Percentiles rank a stretch among this genome's conserved stretches.
These are phyloP conservation scores for Lathyrus sativus DNA, from an alignment of 306 rosid species.

Conservation along the genomic window DNA sequence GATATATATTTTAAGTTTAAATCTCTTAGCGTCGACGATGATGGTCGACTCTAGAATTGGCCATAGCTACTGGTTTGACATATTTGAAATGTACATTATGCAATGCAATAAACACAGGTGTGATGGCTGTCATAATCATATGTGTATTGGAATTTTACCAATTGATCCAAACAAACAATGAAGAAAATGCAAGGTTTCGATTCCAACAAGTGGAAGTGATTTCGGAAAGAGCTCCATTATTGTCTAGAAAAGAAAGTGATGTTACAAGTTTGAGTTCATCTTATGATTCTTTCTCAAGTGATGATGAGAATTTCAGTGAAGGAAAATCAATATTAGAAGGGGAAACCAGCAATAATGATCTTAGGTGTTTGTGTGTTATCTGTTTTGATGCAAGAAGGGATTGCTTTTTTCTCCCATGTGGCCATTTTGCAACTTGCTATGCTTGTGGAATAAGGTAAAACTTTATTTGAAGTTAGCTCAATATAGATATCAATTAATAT, in stretches of 20 bases:
- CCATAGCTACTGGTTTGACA: too few species aligned
- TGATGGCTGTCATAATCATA: neutral
- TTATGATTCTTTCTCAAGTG: slow-evolving; percentile 1
- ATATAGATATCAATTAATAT: too few species aligned
- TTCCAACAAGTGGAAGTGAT: neutral
- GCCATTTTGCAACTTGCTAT: slow-evolving; percentile 1
- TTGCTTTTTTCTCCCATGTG: neutral
- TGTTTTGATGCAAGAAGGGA: neutral
- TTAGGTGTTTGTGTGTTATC: neutral
- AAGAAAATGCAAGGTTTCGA: neutral
- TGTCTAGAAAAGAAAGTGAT: neutral
- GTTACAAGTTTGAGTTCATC: neutral
- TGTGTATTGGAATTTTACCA: neutral
- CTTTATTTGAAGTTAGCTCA: neutral
- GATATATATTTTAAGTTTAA: too few species aligned
- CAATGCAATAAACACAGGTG: neutral
- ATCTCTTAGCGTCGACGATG: too few species aligned
- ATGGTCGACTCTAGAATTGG: too few species aligned
- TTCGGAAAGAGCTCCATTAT: neutral
- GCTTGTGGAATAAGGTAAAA: neutral
- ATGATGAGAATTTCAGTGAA: neutral
- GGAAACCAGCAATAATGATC: neutral
- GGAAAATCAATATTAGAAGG: neutral
- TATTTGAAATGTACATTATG: neutral
- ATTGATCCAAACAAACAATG: neutral